phyloP scores from a whole-genome alignment of 192 early-diverging fungal species.

The Umbelopsis vinacea region DNA sequence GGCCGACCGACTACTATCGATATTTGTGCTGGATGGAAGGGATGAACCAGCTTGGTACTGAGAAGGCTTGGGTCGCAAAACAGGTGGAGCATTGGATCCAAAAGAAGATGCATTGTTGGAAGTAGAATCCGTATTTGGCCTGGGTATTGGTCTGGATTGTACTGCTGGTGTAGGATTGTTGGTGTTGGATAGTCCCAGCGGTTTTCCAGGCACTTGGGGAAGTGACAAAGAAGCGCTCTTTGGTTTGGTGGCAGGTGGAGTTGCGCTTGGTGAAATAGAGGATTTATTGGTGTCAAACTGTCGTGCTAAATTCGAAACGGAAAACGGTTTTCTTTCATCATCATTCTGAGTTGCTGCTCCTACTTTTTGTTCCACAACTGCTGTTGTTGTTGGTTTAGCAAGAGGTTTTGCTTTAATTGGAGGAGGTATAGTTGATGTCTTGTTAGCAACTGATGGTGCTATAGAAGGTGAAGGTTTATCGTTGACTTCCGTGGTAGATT shows the following conservation, averaged over 20 bases:
- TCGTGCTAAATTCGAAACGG: constrained; percentile 2
- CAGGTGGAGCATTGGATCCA: neutral
- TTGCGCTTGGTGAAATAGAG: neutral
- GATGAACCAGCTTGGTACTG: neutral
- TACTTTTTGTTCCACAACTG: neutral
- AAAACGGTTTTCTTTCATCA: neutral
- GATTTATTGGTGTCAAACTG: constrained; percentile 9
- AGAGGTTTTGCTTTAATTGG: neutral
- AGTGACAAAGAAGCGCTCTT: constrained; percentile 1
- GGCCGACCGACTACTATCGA: neutral
- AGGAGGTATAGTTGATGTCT: neutral
- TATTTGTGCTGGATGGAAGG: neutral
- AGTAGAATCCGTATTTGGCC: neutral
- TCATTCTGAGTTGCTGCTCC: neutral
- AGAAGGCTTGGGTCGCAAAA: neutral
- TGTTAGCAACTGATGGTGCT: neutral
- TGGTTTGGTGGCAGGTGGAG: neutral
- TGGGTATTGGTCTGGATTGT: neutral
- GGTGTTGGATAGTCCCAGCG: neutral
- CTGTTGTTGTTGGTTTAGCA: neutral
- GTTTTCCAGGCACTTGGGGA: neutral
- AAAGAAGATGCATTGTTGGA: neutral
- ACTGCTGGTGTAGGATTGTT: neutral
- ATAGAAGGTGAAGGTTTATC: neutral
- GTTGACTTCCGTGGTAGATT: neutral